These are phyloP conservation scores for Fusarium ambrosium DNA, from an alignment of 2,329 filamentous ascomycete genomes.

Conservation along the genomic window DNA sequence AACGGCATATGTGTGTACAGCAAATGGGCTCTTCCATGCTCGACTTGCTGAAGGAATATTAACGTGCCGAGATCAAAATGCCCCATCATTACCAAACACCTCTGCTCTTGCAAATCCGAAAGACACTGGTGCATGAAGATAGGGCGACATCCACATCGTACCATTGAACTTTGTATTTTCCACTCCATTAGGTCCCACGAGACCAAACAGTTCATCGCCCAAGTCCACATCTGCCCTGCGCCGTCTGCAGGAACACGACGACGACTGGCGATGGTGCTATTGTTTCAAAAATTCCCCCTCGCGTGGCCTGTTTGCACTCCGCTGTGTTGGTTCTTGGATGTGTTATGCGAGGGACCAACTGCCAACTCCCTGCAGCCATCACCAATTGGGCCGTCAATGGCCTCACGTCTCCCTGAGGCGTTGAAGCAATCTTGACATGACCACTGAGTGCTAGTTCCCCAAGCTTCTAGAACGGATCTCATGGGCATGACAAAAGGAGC, in stretches of 20 bases:
- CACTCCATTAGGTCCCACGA: not conserved
- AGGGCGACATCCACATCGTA: conserved; percentile 52
- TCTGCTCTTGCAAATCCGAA: conserved; percentile 54
- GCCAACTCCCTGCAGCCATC: not conserved
- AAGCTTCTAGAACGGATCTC: conserved; percentile 24
- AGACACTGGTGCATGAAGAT: conserved; percentile 69
- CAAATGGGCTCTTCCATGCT: conserved; percentile 66
- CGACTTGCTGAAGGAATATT: conserved; percentile 69
- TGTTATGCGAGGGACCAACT: conserved; percentile 5
- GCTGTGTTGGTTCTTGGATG: conserved; percentile 2
- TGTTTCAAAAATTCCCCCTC: conserved; percentile 8
- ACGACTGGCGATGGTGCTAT: not conserved
- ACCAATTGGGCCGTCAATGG: conserved; percentile 10
- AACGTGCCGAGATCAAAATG: conserved; percentile 67
- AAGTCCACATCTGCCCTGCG: not conserved
- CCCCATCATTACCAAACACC: conserved; percentile 72
- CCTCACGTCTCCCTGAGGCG: conserved; percentile 11
- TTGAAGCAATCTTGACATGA: conserved; percentile 2
- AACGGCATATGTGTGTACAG: conserved; percentile 72
- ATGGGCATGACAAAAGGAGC: conserved; percentile 15
- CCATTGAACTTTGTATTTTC: not conserved
- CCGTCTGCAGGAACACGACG: not conserved
- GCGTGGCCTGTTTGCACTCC: not conserved
- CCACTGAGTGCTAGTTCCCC: not conserved
- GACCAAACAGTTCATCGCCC: not conserved